Evolutionary conservation across 192 early-diverging fungal species (phyloP), one percentile per base, ranked within the genome.

Genomic region (Podila epigama): DNA sequence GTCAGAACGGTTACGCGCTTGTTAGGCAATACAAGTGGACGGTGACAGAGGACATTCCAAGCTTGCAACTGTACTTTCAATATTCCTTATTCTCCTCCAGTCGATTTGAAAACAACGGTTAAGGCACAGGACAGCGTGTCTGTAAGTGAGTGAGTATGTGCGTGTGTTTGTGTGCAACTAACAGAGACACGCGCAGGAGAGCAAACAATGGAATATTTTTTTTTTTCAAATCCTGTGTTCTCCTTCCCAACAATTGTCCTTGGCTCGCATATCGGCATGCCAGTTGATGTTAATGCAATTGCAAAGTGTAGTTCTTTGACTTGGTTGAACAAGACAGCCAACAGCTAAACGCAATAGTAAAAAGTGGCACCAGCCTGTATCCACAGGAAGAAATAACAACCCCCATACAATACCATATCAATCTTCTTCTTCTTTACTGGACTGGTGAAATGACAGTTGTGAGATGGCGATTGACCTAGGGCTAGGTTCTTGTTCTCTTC

Each of bases 61-160:
- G n/a, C 11, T 22, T 48, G n/a, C n/a, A n/a, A n/a, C n/a, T 48
- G 5, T 48, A 22, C 7, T 22, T 22, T 5, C 6, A n/a, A n/a
- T 33, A 60, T 60, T 60, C 58, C 39, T 28, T 60, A 59, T 60
- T 60, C 58, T 60, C 39, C 18, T 40, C 41, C 39, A 37, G 39
- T 60, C 39, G 27, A 41, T 41, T 39, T 60, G 40, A 60, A 60
- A 60, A 36, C 36, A 41, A 22, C 36, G 39, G 13, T 39, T 37
- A 28, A 41, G 20, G 20, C 35, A 40, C 20, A 16, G 12, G 2
- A n/a, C 25, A 32, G 53, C 29, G 29, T n/a, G 53, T 18, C 15
- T 32, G 33, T 27, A 11, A 31, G 33, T 27, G 33, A 32, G 33
- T 32, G 29, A n/a, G 16, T 32, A n/a, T 16, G 53, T 32, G 31